Conservation (phyloP, 176 grass and related monocot genomes). For the Zea luxurians region DNA sequence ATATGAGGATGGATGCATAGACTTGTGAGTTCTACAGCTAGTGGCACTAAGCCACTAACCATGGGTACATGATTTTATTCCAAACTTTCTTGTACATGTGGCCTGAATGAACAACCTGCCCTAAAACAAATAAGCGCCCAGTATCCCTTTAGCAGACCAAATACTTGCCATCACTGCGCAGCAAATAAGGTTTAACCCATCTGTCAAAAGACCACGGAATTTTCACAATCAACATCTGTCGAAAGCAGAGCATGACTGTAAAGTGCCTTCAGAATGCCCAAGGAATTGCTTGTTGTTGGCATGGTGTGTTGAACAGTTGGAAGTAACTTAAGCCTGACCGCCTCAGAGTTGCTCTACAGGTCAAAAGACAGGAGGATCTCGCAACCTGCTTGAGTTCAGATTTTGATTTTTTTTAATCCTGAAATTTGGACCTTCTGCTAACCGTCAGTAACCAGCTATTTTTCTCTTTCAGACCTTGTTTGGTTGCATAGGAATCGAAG, state of each 20-base stretch:
- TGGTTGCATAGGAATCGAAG: background rate
- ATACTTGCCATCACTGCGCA: too few relatives aligned
- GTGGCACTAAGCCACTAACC: too few relatives aligned
- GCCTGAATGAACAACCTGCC: too few relatives aligned
- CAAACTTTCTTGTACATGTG: too few relatives aligned
- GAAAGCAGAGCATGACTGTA: conserved; percentile 38
- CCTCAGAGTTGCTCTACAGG: conserved; percentile 17
- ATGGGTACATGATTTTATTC: too few relatives aligned
- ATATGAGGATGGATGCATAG: too few relatives aligned
- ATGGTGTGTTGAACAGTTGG: background rate
- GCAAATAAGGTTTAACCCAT: too few relatives aligned
- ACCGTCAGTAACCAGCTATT: background rate
- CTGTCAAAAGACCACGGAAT: too few relatives aligned
- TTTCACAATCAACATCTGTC: conserved; percentile 33
- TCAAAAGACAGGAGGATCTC: background rate
- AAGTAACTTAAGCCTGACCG: conserved; percentile 8
- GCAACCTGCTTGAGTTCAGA: background rate
- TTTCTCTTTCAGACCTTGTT: background rate
- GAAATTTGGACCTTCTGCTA: conserved; percentile 29
- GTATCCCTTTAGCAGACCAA: too few relatives aligned
- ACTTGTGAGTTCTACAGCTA: too few relatives aligned
- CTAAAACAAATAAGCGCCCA: too few relatives aligned
- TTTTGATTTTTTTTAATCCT: background rate
- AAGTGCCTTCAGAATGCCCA: background rate
- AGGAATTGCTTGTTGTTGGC: background rate